phyloP scores from a whole-genome alignment of 2,329 filamentous ascomycete species.

The Monosporascus sp. region DNA sequence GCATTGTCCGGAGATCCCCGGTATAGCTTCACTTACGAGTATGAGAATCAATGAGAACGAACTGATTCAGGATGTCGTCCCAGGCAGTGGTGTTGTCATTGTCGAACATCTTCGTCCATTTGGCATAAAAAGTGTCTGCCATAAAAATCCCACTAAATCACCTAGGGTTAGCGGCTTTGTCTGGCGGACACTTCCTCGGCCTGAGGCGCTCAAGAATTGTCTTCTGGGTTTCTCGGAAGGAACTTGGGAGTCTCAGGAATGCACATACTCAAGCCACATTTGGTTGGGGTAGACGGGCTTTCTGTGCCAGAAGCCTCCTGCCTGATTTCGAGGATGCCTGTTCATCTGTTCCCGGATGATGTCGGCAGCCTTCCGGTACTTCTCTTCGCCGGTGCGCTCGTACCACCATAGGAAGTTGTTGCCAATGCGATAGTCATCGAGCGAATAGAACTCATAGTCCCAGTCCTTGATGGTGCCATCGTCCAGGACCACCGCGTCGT shows the following conservation, averaged over 20 bases:
- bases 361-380: constrained; percentile 40
- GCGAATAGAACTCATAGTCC: constrained; percentile 38
- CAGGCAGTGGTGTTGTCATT: constrained; percentile 29
- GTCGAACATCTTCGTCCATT: constrained; percentile 28
- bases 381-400: constrained; percentile 34
- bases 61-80: constrained; percentile 32
- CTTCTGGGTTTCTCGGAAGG: background rate
- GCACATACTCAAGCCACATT: constrained; percentile 41
- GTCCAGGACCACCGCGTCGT: constrained; percentile 32
- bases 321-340: constrained; percentile 37
- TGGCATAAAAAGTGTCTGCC: constrained; percentile 33
- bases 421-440: constrained; percentile 44
- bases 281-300: constrained; percentile 23
- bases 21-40: constrained; percentile 18
- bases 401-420: constrained; percentile 42
- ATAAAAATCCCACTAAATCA: constrained; percentile 35
- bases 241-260: background rate
- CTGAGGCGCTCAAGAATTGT: too few relatives aligned
- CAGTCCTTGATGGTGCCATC: constrained; percentile 40
- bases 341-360: constrained; percentile 38
- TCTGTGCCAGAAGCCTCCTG: constrained; percentile 47
- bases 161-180: too few relatives aligned
- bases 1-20: background rate
- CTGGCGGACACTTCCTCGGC: too few relatives aligned
- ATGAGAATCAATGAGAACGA: constrained; percentile 33